Evolutionary conservation across 1,139 yeast species (phyloP), one percentile per base, ranked within the genome.

Genomic region (Debaryomycetaceae sp.): DNA sequence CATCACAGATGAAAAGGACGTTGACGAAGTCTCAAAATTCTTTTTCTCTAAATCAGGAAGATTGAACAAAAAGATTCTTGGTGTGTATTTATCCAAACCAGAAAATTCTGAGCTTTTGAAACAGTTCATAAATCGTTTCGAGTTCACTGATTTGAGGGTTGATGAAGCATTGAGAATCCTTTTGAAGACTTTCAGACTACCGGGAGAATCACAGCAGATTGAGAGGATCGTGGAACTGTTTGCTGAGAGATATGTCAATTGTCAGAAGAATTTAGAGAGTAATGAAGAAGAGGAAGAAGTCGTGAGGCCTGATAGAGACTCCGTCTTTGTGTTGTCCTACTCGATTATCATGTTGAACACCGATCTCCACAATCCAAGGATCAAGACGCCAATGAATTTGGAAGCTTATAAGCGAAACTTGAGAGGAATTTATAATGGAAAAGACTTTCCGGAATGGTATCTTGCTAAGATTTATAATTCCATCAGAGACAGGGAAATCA

Each of bases 151-250:
- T 13, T 71, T 87, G 53, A 76, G 99, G 56, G 90, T 95, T 2
- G 99, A 95, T 63, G 98, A 93, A 63, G 97, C 97, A 0, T 72
- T 95, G 46, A 76, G 99, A 55, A 77, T 88, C 43, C 65, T 95
- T 49, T 72, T 95, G 53, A 86, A 88, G 44, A 78, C 87, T 13
- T 93, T 95, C 60, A 80, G 99, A 63, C 75, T 95, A 45, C 99
- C 99, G 0, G 99, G 99, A 42, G 99, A 95, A 65, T 85, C 97
- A 0, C 98, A 90, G 59, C 97, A 89, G 61, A 93, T 95, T 61
- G 98, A 91, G 62, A 78, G 97, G 58, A 80, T 93, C 17, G 87
- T 95, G 37, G 97, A 91, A 57, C 75, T 81, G 20, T 93, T 95
- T 66, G 91, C 96, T 5, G 84, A 81, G 40, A 80, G 86, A 51